These are phyloP conservation scores for Torulaspora quercuum DNA, from an alignment of 805 yeast species.

Conservation along the genomic window DNA sequence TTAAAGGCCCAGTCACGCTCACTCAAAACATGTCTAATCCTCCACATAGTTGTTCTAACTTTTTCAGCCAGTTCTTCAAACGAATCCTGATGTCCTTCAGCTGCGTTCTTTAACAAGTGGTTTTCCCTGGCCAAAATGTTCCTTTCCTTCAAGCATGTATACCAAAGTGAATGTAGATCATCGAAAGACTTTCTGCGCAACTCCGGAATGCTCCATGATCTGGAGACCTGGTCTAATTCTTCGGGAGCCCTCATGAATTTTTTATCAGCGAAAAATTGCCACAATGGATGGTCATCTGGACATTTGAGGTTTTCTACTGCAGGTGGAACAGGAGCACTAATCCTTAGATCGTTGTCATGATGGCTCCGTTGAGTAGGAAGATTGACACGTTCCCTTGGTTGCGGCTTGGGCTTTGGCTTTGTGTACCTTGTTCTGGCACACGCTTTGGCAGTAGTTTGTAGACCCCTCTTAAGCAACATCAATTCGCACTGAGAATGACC, in stretches of 20 bases:
- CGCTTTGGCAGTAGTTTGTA: slow-evolving; percentile 37
- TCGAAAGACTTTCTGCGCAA: slow-evolving; percentile 87
- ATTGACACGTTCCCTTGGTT: slow-evolving; percentile 23
- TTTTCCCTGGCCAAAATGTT: slow-evolving; percentile 75
- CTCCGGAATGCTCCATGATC: slow-evolving; percentile 86
- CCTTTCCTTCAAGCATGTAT: slow-evolving; percentile 75
- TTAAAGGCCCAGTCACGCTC: slow-evolving; percentile 77
- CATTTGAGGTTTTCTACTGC: slow-evolving; percentile 67
- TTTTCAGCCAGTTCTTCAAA: slow-evolving; percentile 40
- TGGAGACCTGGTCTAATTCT: slow-evolving; percentile 52
- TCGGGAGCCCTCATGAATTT: slow-evolving; percentile 56
- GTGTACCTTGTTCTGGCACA: slow-evolving; percentile 44
- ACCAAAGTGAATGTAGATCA: slow-evolving; percentile 91
- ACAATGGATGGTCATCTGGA: slow-evolving; percentile 84
- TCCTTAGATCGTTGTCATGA: slow-evolving; percentile 39
- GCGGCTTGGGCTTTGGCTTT: slow-evolving; percentile 33
- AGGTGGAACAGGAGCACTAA: slow-evolving; percentile 84
- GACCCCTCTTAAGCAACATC: slow-evolving; percentile 21
- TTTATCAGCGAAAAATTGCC: slow-evolving; percentile 80
- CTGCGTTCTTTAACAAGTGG: slow-evolving; percentile 49
- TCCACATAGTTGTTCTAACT: slow-evolving; percentile 63
- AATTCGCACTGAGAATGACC: not conserved
- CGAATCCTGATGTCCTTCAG: slow-evolving; percentile 39
- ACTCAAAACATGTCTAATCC: slow-evolving; percentile 79
- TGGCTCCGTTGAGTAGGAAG: slow-evolving; percentile 30